Conservation (phyloP, 192 early-diverging fungal species). For the Phlyctochytrium planicorne region DNA sequence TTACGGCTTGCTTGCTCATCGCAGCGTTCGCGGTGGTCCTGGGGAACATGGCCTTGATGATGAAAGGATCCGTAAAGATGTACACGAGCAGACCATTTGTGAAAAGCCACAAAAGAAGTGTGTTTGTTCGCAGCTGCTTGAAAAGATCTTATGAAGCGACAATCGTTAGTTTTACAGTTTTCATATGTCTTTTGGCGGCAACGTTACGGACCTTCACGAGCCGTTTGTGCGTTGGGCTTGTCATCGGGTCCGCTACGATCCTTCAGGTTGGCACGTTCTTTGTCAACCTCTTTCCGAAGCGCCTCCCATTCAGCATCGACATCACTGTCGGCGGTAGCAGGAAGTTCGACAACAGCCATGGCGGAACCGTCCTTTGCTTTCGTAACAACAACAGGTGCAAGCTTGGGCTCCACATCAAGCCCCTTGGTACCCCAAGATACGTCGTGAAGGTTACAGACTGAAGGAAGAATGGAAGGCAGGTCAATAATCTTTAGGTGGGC, state of each 20-base stretch:
- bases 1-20: slow-evolving; percentile 16
- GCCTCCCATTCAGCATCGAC: slow-evolving; percentile 70
- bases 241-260: slow-evolving; percentile 52
- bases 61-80: slow-evolving; percentile 35
- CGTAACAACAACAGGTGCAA: slow-evolving; percentile 65
- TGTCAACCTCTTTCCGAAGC: slow-evolving; percentile 58
- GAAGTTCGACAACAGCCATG: slow-evolving; percentile 72
- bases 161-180: too few species aligned
- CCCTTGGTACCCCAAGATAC: slow-evolving; percentile 65
- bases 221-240: slow-evolving; percentile 62
- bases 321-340: slow-evolving; percentile 64
- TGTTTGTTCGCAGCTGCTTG: slow-evolving; percentile 45
- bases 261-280: slow-evolving; percentile 14
- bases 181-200: too few species aligned
- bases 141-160: slow-evolving; percentile 17
- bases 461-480: slow-evolving; percentile 6
- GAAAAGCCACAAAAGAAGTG: slow-evolving; percentile 45
- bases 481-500: not conserved
- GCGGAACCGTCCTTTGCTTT: slow-evolving; percentile 70
- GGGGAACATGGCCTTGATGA: slow-evolving; percentile 30
- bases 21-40: slow-evolving; percentile 4
- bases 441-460: slow-evolving; percentile 58
- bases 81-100: slow-evolving; percentile 39
- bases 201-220: slow-evolving; percentile 76
- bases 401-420: slow-evolving; percentile 50